These are phyloP conservation scores for Antitrichia curtipendula DNA, from an alignment of 225 moss, liverwort and hornwort species.

Conservation along the genomic window DNA sequence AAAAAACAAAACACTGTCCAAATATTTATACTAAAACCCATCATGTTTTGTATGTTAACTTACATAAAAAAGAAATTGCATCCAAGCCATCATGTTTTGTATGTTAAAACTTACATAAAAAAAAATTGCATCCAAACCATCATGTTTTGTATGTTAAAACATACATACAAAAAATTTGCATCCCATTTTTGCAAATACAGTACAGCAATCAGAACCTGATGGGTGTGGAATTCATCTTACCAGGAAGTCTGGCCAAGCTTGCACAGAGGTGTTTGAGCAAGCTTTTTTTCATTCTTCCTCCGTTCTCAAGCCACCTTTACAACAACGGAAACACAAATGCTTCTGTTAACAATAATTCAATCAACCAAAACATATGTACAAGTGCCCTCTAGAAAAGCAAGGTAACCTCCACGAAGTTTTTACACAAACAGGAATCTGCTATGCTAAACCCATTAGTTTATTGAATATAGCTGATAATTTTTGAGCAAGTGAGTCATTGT, in stretches of 20 bases:
- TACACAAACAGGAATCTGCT: no score
- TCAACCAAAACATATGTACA: background rate
- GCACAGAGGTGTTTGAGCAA: constrained; percentile 37
- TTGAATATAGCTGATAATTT: no score
- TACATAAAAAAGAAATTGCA: no score
- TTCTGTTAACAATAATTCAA: background rate
- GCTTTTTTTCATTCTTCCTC: constrained; percentile 37
- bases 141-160: background rate
- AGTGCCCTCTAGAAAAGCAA: no score
- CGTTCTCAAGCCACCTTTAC: constrained; percentile 57
- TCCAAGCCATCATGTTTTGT: no score
- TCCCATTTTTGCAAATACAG: fast-evolving
- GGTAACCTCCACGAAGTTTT: no score
- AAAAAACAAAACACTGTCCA: background rate
- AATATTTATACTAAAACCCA: background rate
- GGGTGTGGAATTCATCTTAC: background rate
- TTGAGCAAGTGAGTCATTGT: no score
- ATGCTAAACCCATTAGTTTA: no score
- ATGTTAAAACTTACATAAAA: no score
- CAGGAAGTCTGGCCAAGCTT: constrained; percentile 60
- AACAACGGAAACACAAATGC: background rate
- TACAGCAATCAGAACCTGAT: background rate
- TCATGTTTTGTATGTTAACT: background rate
- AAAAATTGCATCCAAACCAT: no score
- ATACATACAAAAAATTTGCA: background rate